Conservation (phyloP, 2,329 filamentous ascomycete genomes). For the Thielaviopsis euricoi region DNA sequence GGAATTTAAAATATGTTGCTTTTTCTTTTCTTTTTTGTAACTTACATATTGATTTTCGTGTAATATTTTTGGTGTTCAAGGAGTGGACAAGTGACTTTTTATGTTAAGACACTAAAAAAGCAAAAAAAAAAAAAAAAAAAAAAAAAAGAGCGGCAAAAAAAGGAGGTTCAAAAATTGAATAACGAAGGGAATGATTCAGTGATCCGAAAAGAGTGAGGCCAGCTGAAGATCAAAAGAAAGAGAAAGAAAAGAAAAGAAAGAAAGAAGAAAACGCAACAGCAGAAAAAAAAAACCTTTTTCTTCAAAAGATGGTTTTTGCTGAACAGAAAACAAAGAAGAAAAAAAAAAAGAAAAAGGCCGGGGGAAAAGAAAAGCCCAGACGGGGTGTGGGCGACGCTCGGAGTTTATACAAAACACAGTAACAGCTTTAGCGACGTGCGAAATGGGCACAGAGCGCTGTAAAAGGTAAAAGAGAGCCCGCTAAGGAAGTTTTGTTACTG, state of each 20-base stretch:
- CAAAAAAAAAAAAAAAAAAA: neutral
- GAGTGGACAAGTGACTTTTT: neutral
- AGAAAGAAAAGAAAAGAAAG: neutral
- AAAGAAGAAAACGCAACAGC: neutral
- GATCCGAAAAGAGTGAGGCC: neutral
- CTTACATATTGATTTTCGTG: too few relatives aligned
- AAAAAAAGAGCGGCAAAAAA: too few relatives aligned
- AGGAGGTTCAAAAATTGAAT: neutral
- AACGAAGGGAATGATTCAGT: constrained; percentile 1
- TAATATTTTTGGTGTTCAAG: neutral
- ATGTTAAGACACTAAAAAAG: neutral
- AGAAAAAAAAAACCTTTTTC: too few relatives aligned
- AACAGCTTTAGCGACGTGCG: neutral
- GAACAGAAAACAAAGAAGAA: neutral
- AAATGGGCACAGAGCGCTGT: constrained; percentile 2
- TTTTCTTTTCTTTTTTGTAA: neutral
- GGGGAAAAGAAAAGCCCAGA: neutral
- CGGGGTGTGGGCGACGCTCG: neutral
- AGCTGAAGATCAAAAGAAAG: neutral
- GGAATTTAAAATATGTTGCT: too few relatives aligned
- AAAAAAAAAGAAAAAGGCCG: neutral
- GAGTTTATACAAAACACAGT: constrained; percentile 1
- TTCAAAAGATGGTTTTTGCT: too few relatives aligned
- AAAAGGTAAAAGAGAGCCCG: neutral
- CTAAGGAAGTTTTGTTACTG: too few relatives aligned